phyloP scores from a whole-genome alignment of 371 early-diverging fungal genomes.

The Rhizopus arrhizus region DNA sequence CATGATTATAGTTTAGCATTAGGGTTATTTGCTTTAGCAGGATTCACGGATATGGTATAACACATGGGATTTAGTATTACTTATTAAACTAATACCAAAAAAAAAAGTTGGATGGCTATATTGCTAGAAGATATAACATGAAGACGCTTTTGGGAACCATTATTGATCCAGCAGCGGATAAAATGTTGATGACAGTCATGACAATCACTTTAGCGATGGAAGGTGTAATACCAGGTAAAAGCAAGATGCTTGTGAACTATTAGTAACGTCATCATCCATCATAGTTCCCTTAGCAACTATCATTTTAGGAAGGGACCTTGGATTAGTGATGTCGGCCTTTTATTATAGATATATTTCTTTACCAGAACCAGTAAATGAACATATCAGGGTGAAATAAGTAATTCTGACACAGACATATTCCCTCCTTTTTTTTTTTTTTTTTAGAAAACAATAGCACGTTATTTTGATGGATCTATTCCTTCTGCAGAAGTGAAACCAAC shows the following conservation, averaged over 20 bases:
- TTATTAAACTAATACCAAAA: neutral
- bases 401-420: conserved; percentile 2
- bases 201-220: conserved; percentile 79
- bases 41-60: conserved; percentile 82
- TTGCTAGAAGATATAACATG: conserved; percentile 88
- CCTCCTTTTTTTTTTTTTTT: neutral
- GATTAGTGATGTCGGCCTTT: conserved; percentile 76
- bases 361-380: conserved; percentile 72
- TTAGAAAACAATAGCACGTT: conserved; percentile 81
- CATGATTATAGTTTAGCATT: conserved; percentile 72
- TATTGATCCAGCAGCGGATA: conserved; percentile 97
- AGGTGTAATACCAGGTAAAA: conserved; percentile 77
- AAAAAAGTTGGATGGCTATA: conserved; percentile 83
- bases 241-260: neutral
- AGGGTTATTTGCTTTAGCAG: conserved; percentile 75
- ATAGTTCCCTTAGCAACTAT: conserved; percentile 76
- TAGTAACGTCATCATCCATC: neutral
- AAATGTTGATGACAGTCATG: conserved; percentile 90
- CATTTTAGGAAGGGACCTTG: conserved; percentile 88
- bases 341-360: conserved; percentile 87
- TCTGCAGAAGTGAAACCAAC: conserved; percentile 92
- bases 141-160: conserved; percentile 87
- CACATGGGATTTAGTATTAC: neutral
- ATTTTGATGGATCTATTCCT: conserved; percentile 88
- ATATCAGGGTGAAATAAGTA: conserved; percentile 13